Conservation (phyloP, 2,329 filamentous ascomycete genomes). For the Trichoderma sp. region DNA sequence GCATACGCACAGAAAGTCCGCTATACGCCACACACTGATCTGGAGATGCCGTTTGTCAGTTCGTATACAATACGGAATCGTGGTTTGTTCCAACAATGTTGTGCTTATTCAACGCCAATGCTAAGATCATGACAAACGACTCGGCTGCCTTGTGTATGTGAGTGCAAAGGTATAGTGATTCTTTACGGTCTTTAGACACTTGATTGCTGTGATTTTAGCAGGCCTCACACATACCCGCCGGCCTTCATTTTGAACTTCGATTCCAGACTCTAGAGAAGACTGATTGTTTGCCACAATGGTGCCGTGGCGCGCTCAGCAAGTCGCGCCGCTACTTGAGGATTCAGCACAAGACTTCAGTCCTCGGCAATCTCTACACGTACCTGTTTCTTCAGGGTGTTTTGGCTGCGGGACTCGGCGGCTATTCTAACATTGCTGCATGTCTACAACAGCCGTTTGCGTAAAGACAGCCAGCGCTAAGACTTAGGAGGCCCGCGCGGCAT, state of each 20-base stretch:
- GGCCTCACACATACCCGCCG: neutral
- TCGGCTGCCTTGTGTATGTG: neutral
- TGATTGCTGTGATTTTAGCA: neutral
- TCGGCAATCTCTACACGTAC: neutral
- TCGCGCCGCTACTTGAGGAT: neutral
- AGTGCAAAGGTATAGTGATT: neutral
- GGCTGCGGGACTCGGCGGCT: neutral
- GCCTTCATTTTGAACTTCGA: neutral
- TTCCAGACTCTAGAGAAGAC: neutral
- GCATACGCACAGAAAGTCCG: neutral
- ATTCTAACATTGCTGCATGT: neutral
- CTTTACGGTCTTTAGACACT: neutral
- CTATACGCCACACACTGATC: slow-evolving; percentile 1
- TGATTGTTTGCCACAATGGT: slow-evolving; percentile 1
- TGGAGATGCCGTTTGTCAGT: neutral
- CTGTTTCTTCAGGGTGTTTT: neutral
- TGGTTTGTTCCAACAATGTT: neutral
- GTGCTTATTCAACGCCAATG: neutral
- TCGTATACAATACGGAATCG: neutral
- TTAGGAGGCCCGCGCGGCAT: neutral
- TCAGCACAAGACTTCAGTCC: neutral
- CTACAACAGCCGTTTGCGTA: neutral
- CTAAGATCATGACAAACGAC: neutral
- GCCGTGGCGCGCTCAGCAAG: neutral
- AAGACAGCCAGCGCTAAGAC: neutral